These are phyloP conservation scores for Amaranthus tricolor DNA, from an alignment of 179 eudicot species.

Conservation along the genomic window DNA sequence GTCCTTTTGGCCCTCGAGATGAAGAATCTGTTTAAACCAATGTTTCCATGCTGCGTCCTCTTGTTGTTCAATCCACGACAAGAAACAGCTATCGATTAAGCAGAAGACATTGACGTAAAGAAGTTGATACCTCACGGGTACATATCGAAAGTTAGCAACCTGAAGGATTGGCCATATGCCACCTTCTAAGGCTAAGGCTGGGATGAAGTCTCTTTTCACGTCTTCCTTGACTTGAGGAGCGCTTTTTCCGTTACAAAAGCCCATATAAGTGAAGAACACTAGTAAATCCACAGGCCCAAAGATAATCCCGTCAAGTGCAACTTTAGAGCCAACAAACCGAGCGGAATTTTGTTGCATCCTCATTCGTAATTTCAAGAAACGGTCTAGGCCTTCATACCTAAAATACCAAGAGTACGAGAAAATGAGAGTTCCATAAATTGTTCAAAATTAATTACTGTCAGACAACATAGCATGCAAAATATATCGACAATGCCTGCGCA, in stretches of 20 bases:
- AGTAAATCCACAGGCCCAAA: constrained; percentile 93
- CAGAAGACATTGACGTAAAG: constrained; percentile 94
- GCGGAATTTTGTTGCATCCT: constrained; percentile 65
- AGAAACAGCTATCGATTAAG: constrained; percentile 89
- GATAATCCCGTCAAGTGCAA: constrained; percentile 77
- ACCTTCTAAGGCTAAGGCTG: constrained; percentile 78
- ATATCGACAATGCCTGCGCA: too few species aligned
- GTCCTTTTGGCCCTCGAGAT: constrained; percentile 43
- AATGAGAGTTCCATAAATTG: neutral
- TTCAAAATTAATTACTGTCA: neutral
- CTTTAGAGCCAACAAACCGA: constrained; percentile 79
- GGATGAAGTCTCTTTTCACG: constrained; percentile 87
- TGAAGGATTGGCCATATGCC: constrained; percentile 93
- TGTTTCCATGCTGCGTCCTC: constrained; percentile 90
- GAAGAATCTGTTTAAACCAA: constrained; percentile 52
- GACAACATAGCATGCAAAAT: neutral
- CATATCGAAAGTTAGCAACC: constrained; percentile 79
- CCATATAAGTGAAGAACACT: constrained; percentile 93
- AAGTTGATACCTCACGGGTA: constrained; percentile 91
- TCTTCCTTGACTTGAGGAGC: constrained; percentile 77
- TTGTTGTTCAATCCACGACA: constrained; percentile 97
- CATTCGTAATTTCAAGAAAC: constrained; percentile 47
- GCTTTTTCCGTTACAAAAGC: constrained; percentile 76
- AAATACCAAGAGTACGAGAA: constrained; percentile 11
- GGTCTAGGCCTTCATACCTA: constrained; percentile 94